These are phyloP conservation scores for Suhomyces kunorum DNA, from an alignment of 1,139 yeast species.

Conservation along the genomic window DNA sequence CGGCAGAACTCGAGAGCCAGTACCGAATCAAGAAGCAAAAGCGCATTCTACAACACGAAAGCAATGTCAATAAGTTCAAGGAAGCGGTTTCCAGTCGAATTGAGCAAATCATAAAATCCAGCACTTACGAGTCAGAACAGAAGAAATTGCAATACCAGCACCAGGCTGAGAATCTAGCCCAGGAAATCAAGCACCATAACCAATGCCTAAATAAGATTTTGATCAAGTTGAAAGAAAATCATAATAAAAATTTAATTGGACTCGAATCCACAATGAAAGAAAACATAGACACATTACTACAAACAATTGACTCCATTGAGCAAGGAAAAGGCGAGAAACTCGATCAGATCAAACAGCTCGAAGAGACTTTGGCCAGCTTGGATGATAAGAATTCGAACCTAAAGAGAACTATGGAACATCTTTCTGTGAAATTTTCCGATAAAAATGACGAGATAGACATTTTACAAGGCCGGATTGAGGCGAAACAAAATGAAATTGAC, in stretches of 20 bases:
- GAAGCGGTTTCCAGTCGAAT: conserved; percentile 36
- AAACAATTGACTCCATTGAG: conserved; percentile 18
- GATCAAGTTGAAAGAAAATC: conserved; percentile 31
- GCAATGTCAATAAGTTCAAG: conserved; percentile 34
- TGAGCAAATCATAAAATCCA: conserved; percentile 35
- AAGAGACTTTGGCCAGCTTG: conserved; percentile 9
- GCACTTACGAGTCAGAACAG: conserved; percentile 28
- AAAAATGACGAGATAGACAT: conserved; percentile 26
- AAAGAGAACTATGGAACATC: conserved; percentile 9
- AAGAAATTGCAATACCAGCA: conserved; percentile 22
- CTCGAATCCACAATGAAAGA: conserved; percentile 27
- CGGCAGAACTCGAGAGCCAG: conserved; percentile 32
- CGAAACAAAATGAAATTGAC: conserved; percentile 15
- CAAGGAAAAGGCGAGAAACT: conserved; percentile 11
- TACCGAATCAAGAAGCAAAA: conserved; percentile 16
- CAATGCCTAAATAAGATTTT: conserved; percentile 27
- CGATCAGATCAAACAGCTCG: conserved; percentile 5
- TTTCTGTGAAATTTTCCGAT: conserved; percentile 17
- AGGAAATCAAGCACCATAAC: conserved; percentile 17
- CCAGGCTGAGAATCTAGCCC: conserved; percentile 19
- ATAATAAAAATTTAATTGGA: conserved; percentile 22
- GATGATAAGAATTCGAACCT: conserved; percentile 9
- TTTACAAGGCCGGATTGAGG: conserved; percentile 16
- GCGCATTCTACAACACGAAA: conserved; percentile 16
- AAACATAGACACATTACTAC: conserved; percentile 18